These are phyloP conservation scores for Pythium brassicae DNA, from an alignment of 352 stramenopile genomes.

Conservation along the genomic window DNA sequence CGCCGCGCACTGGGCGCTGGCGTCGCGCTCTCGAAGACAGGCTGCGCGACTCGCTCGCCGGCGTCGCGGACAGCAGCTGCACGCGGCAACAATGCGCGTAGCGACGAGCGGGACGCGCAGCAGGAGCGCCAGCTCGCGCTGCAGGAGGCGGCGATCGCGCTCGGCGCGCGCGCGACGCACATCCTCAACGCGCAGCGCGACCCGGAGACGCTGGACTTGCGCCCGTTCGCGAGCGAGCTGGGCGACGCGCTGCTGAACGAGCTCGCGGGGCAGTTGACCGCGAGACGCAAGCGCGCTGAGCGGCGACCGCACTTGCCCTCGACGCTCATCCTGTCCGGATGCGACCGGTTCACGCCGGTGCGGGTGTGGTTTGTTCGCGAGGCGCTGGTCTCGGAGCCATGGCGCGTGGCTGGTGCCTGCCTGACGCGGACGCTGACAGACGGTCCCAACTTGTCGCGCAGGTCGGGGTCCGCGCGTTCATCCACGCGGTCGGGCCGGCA, in stretches of 20 bases:
- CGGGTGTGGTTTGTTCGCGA: no score
- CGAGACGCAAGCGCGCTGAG: constrained; percentile 20
- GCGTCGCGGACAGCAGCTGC: neutral
- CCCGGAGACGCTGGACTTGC: constrained; percentile 56
- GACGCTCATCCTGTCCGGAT: constrained; percentile 45
- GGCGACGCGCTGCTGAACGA: constrained; percentile 58
- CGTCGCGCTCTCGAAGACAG: neutral
- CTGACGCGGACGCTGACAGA: no score
- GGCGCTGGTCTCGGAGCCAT: no score
- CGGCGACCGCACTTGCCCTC: constrained; percentile 27
- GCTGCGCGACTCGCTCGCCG: no score
- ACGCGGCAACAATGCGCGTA: constrained; percentile 28
- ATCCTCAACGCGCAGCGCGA: constrained; percentile 47
- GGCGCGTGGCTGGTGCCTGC: neutral
- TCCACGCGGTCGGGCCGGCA: constrained; percentile 43
- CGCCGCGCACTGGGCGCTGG: neutral
- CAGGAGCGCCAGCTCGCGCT: constrained; percentile 28
- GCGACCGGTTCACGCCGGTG: constrained; percentile 47
- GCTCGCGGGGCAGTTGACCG: constrained; percentile 44
- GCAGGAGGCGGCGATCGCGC: constrained; percentile 27
- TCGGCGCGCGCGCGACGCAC: constrained; percentile 39
- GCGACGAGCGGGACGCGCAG: constrained; percentile 28
- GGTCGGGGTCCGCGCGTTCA: constrained; percentile 69
- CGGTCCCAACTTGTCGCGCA: constrained; percentile 13
- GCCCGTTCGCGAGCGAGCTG: constrained; percentile 34